Evolutionary conservation across 495 filamentous ascomycete species (phyloP).

Genomic region (Penicillium soppii): DNA sequence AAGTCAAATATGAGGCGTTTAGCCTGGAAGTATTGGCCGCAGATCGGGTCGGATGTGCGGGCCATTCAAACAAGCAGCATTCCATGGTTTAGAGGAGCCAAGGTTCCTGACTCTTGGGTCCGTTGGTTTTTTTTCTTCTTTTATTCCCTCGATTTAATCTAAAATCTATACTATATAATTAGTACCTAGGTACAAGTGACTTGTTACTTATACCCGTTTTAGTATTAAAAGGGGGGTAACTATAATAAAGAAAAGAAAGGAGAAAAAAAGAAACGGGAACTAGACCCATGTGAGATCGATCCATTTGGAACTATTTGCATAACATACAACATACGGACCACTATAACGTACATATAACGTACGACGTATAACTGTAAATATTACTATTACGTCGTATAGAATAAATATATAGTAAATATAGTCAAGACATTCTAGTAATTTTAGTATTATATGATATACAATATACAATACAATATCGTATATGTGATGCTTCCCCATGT

Average conservation of each 20-base stretch:
- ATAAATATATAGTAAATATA: no score
- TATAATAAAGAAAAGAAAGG: constrained; percentile 11
- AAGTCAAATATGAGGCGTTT: constrained; percentile 1
- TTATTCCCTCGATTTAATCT: no score
- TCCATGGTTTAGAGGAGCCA: constrained; percentile 18
- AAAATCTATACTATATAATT: no score
- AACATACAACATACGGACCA: no score
- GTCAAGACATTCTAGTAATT: no score
- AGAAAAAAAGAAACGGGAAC: constrained; percentile 12
- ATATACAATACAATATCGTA: neutral
- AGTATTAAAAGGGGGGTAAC: neutral
- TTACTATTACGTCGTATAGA: no score
- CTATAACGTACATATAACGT: no score
- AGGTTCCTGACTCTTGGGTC: constrained; percentile 21
- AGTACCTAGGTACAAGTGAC: no score
- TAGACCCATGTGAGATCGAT: constrained; percentile 20
- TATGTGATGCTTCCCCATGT: constrained; percentile 15
- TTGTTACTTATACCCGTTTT: neutral
- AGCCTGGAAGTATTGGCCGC: constrained; percentile 22
- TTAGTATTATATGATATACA: neutral
- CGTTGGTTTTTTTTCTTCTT: neutral
- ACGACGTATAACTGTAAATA: no score
- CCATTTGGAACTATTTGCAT: neutral
- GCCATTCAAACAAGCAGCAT: constrained; percentile 15
- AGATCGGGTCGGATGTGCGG: constrained; percentile 32